Percentiles rank a stretch among this genome's conserved stretches.
Conservation (phyloP, 2,329 filamentous ascomycete species). For the Phyllosticta paracitricarpa region DNA sequence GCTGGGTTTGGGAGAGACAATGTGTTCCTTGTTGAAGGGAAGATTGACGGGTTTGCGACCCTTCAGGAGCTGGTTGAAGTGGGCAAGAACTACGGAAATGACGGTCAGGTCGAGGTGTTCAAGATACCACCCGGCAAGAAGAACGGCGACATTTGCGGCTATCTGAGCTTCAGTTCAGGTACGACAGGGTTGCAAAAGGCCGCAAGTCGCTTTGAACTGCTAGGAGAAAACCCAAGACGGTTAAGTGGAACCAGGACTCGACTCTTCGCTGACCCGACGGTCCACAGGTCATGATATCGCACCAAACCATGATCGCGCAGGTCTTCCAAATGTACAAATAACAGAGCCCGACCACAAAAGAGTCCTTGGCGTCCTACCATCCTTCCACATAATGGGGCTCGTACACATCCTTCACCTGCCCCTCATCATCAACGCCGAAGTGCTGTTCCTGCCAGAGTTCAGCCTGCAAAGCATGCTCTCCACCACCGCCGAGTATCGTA, state of each 20-base stretch:
- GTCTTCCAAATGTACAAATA: slow-evolving; percentile 49
- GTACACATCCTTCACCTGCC: slow-evolving; percentile 55
- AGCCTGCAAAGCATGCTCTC: slow-evolving; percentile 50
- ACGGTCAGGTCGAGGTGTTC: slow-evolving; percentile 38
- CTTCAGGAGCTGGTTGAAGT: slow-evolving; percentile 37
- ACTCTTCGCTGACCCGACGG: background rate
- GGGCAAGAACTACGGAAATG: slow-evolving; percentile 32
- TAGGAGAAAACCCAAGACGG: background rate
- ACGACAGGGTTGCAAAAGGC: slow-evolving; percentile 43
- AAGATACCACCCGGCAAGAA: slow-evolving; percentile 42
- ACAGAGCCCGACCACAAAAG: slow-evolving; percentile 40
- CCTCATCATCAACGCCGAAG: slow-evolving; percentile 53
- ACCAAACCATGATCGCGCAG: slow-evolving; percentile 49
- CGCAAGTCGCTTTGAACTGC: slow-evolving; percentile 14
- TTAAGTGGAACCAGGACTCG: no score
- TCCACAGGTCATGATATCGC: slow-evolving; percentile 41
- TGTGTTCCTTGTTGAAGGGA: slow-evolving; percentile 49
- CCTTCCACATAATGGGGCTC: slow-evolving; percentile 52
- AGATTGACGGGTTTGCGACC: slow-evolving; percentile 40
- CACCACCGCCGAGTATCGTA: slow-evolving; percentile 42
- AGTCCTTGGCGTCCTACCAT: slow-evolving; percentile 48
- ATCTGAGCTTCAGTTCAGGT: slow-evolving; percentile 41
- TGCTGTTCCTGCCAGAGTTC: slow-evolving; percentile 55
- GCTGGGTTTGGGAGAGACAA: slow-evolving; percentile 44
- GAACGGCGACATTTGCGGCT: slow-evolving; percentile 47